Percentiles rank a stretch among this genome's conserved stretches.
phyloP scores from a whole-genome alignment of 768 basidiomycete species.

The Xerocomellus chrysenteron region DNA sequence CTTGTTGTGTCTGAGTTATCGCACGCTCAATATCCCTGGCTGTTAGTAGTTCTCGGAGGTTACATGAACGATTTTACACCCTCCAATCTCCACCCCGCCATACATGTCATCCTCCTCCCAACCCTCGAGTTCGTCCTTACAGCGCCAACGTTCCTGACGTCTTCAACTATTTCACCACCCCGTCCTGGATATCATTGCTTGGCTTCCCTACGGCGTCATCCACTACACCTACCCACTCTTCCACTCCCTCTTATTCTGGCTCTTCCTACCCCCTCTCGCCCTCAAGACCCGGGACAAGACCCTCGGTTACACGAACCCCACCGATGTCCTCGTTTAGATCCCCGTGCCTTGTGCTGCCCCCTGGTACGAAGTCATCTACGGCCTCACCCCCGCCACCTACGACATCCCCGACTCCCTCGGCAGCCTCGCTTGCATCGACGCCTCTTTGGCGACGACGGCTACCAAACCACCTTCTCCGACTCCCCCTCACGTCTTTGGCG shows the following conservation, averaged over 20 bases:
- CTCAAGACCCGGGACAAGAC: constrained; percentile 83
- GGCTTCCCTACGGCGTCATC: constrained; percentile 94
- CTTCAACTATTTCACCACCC: constrained; percentile 91
- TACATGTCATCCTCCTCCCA: constrained; percentile 90
- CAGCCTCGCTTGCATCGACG: too few relatives aligned
- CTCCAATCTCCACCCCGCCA: constrained; percentile 65
- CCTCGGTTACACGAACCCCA: constrained; percentile 91
- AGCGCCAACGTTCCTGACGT: constrained; percentile 98
- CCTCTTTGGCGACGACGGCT: constrained; percentile 65
- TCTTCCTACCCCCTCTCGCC: constrained; percentile 81
- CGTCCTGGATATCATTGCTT: constrained; percentile 87
- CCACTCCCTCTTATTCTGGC: constrained; percentile 88
- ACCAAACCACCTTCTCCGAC: constrained; percentile 79
- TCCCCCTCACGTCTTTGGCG: constrained; percentile 96
- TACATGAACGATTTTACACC: constrained; percentile 81
- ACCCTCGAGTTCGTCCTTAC: constrained; percentile 93
- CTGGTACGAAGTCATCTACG: constrained; percentile 97
- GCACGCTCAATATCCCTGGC: too few relatives aligned
- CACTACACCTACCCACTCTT: constrained; percentile 89
- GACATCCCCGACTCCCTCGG: too few relatives aligned
- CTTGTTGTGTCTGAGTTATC: too few relatives aligned
- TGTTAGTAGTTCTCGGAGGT: too few relatives aligned
- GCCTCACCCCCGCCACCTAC: constrained; percentile 94
- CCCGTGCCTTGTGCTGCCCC: constrained; percentile 91
- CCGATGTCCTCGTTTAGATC: constrained; percentile 86